Evolutionary conservation across 176 grass and related monocot species (phyloP), one percentile per base, ranked within the genome.

Genomic region (Phragmites australis): DNA sequence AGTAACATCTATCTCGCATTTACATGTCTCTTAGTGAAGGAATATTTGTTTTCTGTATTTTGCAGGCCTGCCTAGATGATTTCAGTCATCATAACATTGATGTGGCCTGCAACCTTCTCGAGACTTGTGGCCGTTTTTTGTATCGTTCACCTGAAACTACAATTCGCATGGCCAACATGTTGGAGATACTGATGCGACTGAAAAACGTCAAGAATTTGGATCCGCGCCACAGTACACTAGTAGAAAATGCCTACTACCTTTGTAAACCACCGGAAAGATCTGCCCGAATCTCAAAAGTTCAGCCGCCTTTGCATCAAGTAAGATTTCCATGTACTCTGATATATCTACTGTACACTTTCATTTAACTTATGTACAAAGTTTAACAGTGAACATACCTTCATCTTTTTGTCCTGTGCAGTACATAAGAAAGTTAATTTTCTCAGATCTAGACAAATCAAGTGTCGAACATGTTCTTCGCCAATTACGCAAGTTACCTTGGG

Each of bases 1-100:
- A 37, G 58, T 80, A 41, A 19, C 50, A 25, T n/a, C 19, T 47
- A 56, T 31, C 31, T 40, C 59, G 68, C 66, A 56, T 34, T 83
- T 66, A 43, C 48, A 54, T 63, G 39, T 77, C 48, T 29, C 65
- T 79, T 78, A 50, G 39, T 37, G n/a, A 84, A 69, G 25, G 12
- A 54, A 58, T 43, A 43, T 23, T 64, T 23, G 21, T 62, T 76
- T 51, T 85, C 73, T 74, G 51, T 85, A 63, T 89, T 78, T 78
- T 90, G 74, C 82, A 99, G 96, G 88, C 93, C 11, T 99, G 96
- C 63, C 52, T 99, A 75, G 96, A 99, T 86, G 96, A 99, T 85
- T 99, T 99, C 85, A 99, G 90, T 77, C 96, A 99, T 86, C 96
- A 99, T 83, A 99, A 99, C 76, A 99, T 99, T 61, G 96, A 99